Evolutionary conservation across 176 grass and related monocot species (phyloP), one percentile per base, ranked within the genome.

Genomic region (Cenchrus purpureus): DNA sequence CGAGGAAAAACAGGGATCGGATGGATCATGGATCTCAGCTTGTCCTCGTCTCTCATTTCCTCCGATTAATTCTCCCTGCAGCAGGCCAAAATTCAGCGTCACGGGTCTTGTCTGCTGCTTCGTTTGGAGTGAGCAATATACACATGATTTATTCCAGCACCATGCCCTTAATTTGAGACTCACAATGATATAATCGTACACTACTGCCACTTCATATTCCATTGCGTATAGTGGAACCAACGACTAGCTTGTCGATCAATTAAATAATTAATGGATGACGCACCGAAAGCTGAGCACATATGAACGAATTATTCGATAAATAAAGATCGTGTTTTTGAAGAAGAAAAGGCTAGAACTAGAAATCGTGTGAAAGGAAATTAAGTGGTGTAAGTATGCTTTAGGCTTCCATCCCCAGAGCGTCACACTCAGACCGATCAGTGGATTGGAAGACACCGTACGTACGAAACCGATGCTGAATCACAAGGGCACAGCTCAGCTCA

Each of bases 81-180:
- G 51, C 31, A 10, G 58, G 32, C 71, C 14, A 54, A 74, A 74
- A 74, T 54, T 10, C 71, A 68, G 42, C 10, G 49, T 82, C 78
- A 87, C 85, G 78, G 70, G 62, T 40, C 51, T 51, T 76, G 71
- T 76, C 52, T 57, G 40, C 2, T 40, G 40, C 6, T 40, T 82
- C 79, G 14, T 13, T 77, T 37, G 29, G 49, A 65, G 40, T 34
- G 22, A 56, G 16, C 7, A 31, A n/a, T 4, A 55, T 20, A 0
- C 17, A 59, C 29, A 53, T 40, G 37, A 40, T 40, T 37, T 32
- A 82, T 42, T 54, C 20, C 53, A 43, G 16, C 15, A 44, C 29
- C 63, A 16, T 17, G 22, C 22, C 22, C 1, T 13, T 69, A 44
- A 44, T 3, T 10, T 69, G 37, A 44, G 15, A 69, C 37, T 16